Base-by-base conservation (phyloP, 305 asterid genomes). In the Salvia sclarea region DNA sequence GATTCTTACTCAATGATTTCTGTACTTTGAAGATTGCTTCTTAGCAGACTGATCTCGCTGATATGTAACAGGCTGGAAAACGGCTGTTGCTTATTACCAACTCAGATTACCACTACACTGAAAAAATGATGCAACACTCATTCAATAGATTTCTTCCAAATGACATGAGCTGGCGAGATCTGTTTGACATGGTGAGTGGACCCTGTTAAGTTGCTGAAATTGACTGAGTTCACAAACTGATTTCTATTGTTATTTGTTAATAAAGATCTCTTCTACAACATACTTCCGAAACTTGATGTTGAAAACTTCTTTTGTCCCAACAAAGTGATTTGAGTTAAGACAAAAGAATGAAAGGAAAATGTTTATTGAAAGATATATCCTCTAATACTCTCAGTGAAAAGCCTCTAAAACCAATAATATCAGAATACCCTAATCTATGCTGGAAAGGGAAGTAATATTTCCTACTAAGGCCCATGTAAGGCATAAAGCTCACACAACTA, bases 71-170 rank as follows among this genome's bases (percentile, higher is more conserved):
- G 96, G 97, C 97, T 61, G 96, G 95, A 59, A 91, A 91, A 82
- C 81, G 76, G 63, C 95, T 91, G 58, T 71, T 91, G 85, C 97
- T 91, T 64, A 91, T 91, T 69, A 91, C 97, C 76, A 91, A 91
- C 78, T 91, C 97, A 33, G 97, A 91, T 72, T 87, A 86, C 84
- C 95, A 85, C 74, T 91, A 91, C 81, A 88, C 97, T 7, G 89
- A 88, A 83, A 91, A 87, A 76, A 91, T 91, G 97, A 91, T 91
- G 97, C 91, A 82, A 70, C 96, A 91, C 78, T 91, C 97, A 16
- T 91, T 91, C 81, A 88, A 91, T 78, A 86, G 87, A 69, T 91
- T 85, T 75, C 97, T 91, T 68, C 97, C 97, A n/a, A 91, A 91
- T 80, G 90, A 84, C 74, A 88, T 88, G 92, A 82, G 65, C 81